Conservation (phyloP, 371 early-diverging fungal species). For the Capniomyces stellatus region DNA sequence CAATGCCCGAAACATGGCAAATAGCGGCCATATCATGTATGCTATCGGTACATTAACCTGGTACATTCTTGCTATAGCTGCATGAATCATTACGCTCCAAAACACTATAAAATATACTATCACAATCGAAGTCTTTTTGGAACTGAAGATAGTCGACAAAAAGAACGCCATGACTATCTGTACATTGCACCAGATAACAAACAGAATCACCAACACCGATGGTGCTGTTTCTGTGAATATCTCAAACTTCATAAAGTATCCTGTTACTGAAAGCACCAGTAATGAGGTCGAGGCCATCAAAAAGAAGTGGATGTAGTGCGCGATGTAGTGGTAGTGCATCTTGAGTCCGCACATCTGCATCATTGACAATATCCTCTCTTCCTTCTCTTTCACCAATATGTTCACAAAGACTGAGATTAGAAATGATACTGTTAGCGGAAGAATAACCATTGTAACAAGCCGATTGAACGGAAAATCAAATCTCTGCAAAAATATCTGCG, state of each 20-base stretch:
- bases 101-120: not conserved
- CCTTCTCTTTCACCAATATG: not conserved
- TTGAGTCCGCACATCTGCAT: conserved; percentile 1
- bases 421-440: not conserved
- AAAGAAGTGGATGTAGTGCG: conserved; percentile 1
- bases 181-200: not conserved
- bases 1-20: conserved; percentile 46
- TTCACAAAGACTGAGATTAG: not conserved
- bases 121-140: not conserved
- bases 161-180: not conserved
- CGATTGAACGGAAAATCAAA: not conserved
- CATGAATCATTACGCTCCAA: not conserved
- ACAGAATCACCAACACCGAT: not conserved
- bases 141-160: not conserved
- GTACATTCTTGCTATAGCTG: not conserved
- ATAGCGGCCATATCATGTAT: conserved; percentile 51
- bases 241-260: not conserved
- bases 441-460: not conserved
- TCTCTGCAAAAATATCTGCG: not conserved
- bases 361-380: not conserved
- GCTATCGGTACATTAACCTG: conserved; percentile 16
- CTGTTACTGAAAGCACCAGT: not conserved
- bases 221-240: not conserved
- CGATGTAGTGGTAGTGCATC: not conserved
- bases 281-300: not conserved